Percentiles rank a stretch among this genome's conserved stretches.
Conservation (phyloP, 1,284 basidiomycete genomes). For the Ceratobasidium theobromae region DNA sequence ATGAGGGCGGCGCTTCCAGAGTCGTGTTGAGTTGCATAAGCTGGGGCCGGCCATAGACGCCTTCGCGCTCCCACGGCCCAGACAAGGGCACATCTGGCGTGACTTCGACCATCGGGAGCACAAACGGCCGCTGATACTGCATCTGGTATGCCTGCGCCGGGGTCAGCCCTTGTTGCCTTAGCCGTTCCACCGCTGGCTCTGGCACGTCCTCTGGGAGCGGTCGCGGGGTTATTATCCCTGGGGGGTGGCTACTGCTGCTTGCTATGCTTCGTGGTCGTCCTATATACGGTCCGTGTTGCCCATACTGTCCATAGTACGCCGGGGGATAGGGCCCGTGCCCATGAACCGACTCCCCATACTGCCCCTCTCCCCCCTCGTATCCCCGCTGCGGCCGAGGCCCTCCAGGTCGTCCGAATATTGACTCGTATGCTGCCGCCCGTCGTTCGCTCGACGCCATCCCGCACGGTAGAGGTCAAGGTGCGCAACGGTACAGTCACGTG, state of each 20-base stretch:
- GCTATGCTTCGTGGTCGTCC: constrained; percentile 58
- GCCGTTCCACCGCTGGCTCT: constrained; percentile 50
- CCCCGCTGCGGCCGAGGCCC: constrained; percentile 44
- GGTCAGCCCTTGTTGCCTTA: constrained; percentile 58
- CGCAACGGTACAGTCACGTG: constrained; percentile 14
- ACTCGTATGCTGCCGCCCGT: constrained; percentile 80
- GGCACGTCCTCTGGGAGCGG: constrained; percentile 54
- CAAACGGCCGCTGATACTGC: constrained; percentile 50
- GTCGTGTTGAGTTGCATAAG: constrained; percentile 51
- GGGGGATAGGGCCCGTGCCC: too few species aligned
- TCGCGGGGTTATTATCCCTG: constrained; percentile 51
- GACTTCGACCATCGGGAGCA: constrained; percentile 22
- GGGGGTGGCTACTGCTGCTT: constrained; percentile 48
- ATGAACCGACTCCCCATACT: constrained; percentile 3
- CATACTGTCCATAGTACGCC: constrained; percentile 24
- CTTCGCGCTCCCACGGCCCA: constrained; percentile 36
- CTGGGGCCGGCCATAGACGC: constrained; percentile 4
- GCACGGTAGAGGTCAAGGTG: constrained; percentile 28
- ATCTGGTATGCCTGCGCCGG: constrained; percentile 78
- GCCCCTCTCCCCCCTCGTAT: neutral
- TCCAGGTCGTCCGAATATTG: constrained; percentile 76
- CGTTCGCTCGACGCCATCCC: constrained; percentile 31
- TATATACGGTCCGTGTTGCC: constrained; percentile 35
- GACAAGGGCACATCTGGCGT: constrained; percentile 28
- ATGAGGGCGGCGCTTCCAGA: constrained; percentile 47